A percentile compares a stretch with the other conserved stretches of the same genome.
Evolutionary conservation across 768 basidiomycete species (phyloP).

Genomic region (Xerocomellus intermedius): DNA sequence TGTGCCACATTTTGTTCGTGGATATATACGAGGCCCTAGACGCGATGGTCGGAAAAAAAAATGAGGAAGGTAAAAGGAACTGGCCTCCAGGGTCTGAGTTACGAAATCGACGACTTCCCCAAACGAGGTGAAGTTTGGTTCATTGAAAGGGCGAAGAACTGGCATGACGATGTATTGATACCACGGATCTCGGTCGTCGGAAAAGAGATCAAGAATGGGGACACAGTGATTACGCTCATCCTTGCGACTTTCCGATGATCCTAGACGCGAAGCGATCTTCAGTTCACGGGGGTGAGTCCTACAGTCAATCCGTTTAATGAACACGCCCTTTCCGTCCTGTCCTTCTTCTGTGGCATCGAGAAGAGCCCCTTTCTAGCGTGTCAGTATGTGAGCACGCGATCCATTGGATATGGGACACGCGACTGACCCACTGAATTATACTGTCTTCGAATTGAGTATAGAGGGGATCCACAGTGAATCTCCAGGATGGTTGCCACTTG

Average conservation of each 20-base stretch:
- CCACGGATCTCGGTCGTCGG: slow-evolving; percentile 7
- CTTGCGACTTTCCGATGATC: not conserved
- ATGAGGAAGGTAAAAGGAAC: no score
- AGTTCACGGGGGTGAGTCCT: slow-evolving; percentile 3
- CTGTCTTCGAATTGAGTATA: not conserved
- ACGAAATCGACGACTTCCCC: slow-evolving; percentile 30
- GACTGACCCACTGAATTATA: slow-evolving; percentile 1
- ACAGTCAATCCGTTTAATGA: slow-evolving; percentile 11
- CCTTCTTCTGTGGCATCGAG: slow-evolving; percentile 9
- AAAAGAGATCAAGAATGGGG: slow-evolving; percentile 18
- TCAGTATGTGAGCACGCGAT: no score
- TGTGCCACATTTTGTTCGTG: slow-evolving; percentile 37
- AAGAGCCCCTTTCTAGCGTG: not conserved
- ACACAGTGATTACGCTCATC: slow-evolving; percentile 25
- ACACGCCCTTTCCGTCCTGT: not conserved
- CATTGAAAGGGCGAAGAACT: slow-evolving; percentile 22
- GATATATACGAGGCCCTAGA: slow-evolving; percentile 36
- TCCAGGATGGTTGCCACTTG: slow-evolving; percentile 14
- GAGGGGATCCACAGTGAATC: not conserved
- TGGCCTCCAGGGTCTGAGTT: slow-evolving; percentile 25
- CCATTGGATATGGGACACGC: not conserved
- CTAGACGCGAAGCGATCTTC: not conserved
- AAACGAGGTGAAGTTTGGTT: slow-evolving; percentile 24
- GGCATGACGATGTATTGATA: slow-evolving; percentile 29
- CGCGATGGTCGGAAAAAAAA: not conserved